Percentiles rank a stretch among this genome's conserved stretches.
phyloP scores from a whole-genome alignment of 2,329 filamentous ascomycete species.

The Neonectria hederae region DNA sequence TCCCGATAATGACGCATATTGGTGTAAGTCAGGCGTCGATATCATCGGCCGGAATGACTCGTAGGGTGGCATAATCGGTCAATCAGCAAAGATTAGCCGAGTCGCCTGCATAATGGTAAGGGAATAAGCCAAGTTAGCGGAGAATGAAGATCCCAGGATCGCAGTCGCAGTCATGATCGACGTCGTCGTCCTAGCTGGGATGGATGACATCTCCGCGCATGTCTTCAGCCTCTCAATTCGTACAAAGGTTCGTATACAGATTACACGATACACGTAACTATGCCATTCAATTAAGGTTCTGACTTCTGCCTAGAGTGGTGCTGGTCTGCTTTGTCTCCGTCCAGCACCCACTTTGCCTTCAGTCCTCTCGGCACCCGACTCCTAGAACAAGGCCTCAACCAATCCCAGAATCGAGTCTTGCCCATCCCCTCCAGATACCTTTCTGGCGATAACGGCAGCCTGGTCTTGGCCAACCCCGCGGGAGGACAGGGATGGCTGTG shows the following conservation, averaged over 20 bases:
- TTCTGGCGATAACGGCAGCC: conserved; percentile 21
- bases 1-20: conserved; percentile 3
- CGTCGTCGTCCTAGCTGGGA: neutral
- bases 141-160: neutral
- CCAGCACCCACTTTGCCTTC: neutral
- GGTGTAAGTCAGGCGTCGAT: conserved; percentile 1
- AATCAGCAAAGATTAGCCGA: neutral
- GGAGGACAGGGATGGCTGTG: conserved; percentile 22
- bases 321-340: neutral
- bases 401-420: conserved; percentile 23
- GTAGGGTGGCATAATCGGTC: neutral
- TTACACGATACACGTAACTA: neutral
- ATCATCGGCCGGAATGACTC: neutral
- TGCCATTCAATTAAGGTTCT: conserved; percentile 5
- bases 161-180: neutral
- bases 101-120: neutral
- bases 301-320: conserved; percentile 2
- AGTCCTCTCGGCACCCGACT: conserved; percentile 7
- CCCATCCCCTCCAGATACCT: conserved; percentile 1
- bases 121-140: neutral
- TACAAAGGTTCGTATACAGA: conserved; percentile 15
- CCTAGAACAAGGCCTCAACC: conserved; percentile 21
- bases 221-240: conserved; percentile 10
- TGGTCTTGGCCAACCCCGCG: conserved; percentile 19
- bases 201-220: conserved; percentile 19